Base-by-base conservation (phyloP, 495 filamentous ascomycete genomes). In the Neurospora sp. region DNA sequence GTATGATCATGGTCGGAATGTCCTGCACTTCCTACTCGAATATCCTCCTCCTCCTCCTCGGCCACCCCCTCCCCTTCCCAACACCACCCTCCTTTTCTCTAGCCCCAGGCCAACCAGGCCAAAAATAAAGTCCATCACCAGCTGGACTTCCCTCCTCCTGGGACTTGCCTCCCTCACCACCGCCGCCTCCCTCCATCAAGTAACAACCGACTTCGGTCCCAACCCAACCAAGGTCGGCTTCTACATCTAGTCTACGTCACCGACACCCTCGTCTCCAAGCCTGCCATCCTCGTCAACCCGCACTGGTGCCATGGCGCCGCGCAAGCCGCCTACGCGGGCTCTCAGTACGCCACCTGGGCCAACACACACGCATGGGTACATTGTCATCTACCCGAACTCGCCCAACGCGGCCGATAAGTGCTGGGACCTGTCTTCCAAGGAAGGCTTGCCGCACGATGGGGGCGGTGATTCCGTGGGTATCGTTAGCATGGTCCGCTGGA, bases 401-500 rank as follows among this genome's bases (percentile, higher is more conserved):
- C 82, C 85, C 68, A 83, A 83, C 40, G 74, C 81, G 12, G 80
- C 82, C 10, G 82, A 86, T 65, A 81, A 87, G 68, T 89, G 88
- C 82, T 88, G 87, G 87, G 87, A 89, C 73, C 84, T 88, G 2
- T 81, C 82, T 0, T 83, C 80, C 68, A 74, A 75, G 5, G 77
- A 80, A 6, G 81, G 84, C 2, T 79, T 89, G 12, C 84, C 83
- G 3, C 87, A 88, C 76, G 80, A 85, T 44, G 85, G 82, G 16
- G 84, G 84, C 35, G 86, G 88, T 27, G 87, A 89, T 77, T 81
- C 79, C 73, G 79, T 83, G 37, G 85, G 84, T 10, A 87, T 89
- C 75, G 85, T 85, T n/a, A 87, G 84, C 77, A 89, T 89, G 86
- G 86, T 88, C 69, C 81, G 82, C 37, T 88, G 85, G 75, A 81